Conservation (phyloP, 73 alveolate species). For the Paramecium primaurelia region DNA sequence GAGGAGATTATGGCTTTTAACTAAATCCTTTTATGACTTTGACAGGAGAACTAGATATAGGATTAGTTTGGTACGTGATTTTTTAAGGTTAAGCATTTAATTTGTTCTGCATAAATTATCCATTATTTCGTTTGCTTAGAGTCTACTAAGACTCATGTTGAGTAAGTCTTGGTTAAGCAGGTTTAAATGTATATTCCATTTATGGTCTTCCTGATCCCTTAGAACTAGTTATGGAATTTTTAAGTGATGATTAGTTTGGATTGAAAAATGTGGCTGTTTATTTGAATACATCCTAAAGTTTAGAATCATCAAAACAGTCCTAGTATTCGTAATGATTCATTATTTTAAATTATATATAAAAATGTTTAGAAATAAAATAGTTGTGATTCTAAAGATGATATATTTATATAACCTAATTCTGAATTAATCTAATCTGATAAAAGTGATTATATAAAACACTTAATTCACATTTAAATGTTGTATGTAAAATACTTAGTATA, state of each 20-base stretch:
- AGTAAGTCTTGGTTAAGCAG: neutral
- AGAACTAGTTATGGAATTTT: neutral
- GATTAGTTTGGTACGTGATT: neutral
- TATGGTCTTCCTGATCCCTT: neutral
- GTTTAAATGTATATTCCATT: neutral
- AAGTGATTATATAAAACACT: neutral
- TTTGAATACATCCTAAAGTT: neutral
- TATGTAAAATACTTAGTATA: neutral
- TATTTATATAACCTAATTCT: neutral
- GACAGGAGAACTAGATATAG: neutral
- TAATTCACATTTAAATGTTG: neutral
- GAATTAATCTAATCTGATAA: neutral
- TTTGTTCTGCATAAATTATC: neutral
- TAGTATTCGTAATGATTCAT: neutral
- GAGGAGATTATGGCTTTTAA: neutral
- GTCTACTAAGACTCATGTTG: neutral
- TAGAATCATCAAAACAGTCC: neutral
- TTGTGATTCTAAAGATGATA: neutral
- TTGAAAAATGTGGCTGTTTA: conserved; percentile 1
- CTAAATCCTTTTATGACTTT: neutral
- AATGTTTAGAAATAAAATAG: neutral
- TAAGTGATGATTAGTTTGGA: neutral
- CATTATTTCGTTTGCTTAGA: neutral
- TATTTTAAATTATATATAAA: neutral
- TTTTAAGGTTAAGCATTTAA: neutral